Percentiles rank a stretch among this genome's conserved stretches.
Evolutionary conservation across 768 basidiomycete species (phyloP).

Genomic region (Kondoa malvinella): DNA sequence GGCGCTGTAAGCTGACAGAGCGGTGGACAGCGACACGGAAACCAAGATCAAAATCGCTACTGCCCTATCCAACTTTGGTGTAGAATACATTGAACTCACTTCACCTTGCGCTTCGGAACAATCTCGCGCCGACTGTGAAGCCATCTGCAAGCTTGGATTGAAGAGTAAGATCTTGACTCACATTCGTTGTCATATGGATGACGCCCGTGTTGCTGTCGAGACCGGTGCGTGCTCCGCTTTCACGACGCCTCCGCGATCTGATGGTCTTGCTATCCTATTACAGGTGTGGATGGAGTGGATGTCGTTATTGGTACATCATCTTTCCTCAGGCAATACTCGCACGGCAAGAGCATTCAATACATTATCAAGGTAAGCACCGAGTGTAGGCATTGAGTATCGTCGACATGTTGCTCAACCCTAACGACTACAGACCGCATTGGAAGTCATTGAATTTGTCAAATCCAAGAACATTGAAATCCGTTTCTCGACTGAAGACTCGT

Average conservation of each 20-base stretch:
- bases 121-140: constrained; percentile 81
- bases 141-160: constrained; percentile 95
- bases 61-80: constrained; percentile 95
- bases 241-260: neutral
- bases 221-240: constrained; percentile 46
- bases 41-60: constrained; percentile 99
- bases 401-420: constrained; percentile 6
- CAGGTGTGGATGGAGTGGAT: constrained; percentile 95
- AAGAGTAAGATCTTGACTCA: constrained; percentile 95
- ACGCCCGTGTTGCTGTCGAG: constrained; percentile 93
- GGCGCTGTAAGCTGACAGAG: neutral
- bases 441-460: constrained; percentile 98
- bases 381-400: neutral
- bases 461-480: constrained; percentile 98
- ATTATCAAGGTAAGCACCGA: constrained; percentile 71
- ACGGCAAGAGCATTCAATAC: constrained; percentile 99
- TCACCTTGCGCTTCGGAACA: constrained; percentile 95
- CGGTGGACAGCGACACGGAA: constrained; percentile 52
- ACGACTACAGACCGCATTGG: constrained; percentile 53
- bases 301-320: constrained; percentile 98
- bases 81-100: constrained; percentile 98
- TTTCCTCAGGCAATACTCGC: constrained; percentile 97
- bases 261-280: neutral
- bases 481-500: constrained; percentile 98
- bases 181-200: constrained; percentile 99